These are phyloP conservation scores for Psilocybe tampanensis DNA, from an alignment of 768 basidiomycete genomes.

Conservation along the genomic window DNA sequence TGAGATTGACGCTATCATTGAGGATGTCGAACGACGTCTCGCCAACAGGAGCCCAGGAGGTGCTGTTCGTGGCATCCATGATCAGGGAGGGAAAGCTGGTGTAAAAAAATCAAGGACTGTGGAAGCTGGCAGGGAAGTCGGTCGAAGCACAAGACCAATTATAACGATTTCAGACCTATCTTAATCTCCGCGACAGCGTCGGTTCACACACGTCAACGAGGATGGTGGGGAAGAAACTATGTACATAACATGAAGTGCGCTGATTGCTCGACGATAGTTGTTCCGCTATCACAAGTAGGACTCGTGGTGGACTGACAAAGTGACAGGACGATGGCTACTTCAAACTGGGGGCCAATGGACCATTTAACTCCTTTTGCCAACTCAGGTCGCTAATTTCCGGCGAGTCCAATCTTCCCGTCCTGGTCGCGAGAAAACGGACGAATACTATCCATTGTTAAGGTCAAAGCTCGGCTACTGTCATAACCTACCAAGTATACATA, in stretches of 20 bases:
- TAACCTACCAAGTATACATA: too few relatives aligned
- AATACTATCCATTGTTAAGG: too few relatives aligned
- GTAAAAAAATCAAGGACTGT: not conserved
- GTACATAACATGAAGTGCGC: not conserved
- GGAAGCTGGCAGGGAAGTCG: not conserved
- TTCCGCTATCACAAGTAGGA: not conserved
- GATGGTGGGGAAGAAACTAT: not conserved
- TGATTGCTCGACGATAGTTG: not conserved
- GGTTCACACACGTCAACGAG: not conserved
- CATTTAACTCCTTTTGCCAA: too few relatives aligned
- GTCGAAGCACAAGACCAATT: not conserved
- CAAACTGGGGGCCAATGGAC: too few relatives aligned
- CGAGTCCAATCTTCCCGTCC: too few relatives aligned
- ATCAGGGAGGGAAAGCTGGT: not conserved
- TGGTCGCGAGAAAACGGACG: too few relatives aligned
- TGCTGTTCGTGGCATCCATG: not conserved
- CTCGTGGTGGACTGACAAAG: not conserved
- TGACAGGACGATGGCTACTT: not conserved
- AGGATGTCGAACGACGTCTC: not conserved
- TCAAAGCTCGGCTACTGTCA: too few relatives aligned
- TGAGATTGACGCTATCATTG: conserved; percentile 5
- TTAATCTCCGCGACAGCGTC: not conserved
- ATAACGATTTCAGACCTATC: not conserved
- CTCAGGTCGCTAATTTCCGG: too few relatives aligned
- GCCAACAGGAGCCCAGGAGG: conserved; percentile 4